Percentiles rank a stretch among this genome's conserved stretches.
phyloP scores from a whole-genome alignment of 768 basidiomycete genomes.

The Termitomyces sp. region DNA sequence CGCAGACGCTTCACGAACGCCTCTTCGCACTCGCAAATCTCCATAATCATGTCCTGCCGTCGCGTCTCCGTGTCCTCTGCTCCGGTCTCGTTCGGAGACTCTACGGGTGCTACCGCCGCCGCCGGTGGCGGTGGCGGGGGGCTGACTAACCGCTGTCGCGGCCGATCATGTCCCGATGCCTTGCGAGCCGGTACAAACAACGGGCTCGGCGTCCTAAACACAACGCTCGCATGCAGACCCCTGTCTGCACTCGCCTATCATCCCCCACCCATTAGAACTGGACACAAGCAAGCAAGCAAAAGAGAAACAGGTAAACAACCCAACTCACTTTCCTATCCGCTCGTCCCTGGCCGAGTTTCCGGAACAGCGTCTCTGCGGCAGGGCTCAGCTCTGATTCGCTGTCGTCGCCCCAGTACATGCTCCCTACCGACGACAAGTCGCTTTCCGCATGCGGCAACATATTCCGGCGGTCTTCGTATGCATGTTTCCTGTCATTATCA shows the following conservation, averaged over 20 bases:
- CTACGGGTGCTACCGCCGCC: neutral
- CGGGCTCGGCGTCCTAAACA: conserved; percentile 2
- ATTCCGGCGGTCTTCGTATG: conserved; percentile 9
- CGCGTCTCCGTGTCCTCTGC: conserved; percentile 3
- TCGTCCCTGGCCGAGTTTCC: conserved; percentile 23
- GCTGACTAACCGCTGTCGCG: conserved; percentile 1
- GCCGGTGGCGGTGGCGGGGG: neutral
- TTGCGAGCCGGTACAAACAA: neutral
- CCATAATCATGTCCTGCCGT: conserved; percentile 38
- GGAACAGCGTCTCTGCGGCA: conserved; percentile 46
- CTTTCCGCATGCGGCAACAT: conserved; percentile 38
- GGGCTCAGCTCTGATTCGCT: conserved; percentile 30
- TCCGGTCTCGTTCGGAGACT: neutral
- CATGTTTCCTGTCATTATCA: conserved; percentile 40
- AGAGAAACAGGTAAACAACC: neutral
- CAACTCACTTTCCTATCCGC: conserved; percentile 13
- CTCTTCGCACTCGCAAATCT: conserved; percentile 64
- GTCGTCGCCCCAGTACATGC: conserved; percentile 35
- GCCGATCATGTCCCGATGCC: conserved; percentile 1
- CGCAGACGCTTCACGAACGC: conserved; percentile 62
- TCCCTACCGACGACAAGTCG: conserved; percentile 37
- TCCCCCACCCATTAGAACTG: neutral
- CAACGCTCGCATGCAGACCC: neutral
- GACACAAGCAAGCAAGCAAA: too few species aligned
- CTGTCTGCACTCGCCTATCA: conserved; percentile 1